Percentiles rank a stretch among this genome's conserved stretches.
Evolutionary conservation across 2,329 filamentous ascomycete genomes (phyloP).

Genomic region (Thielaviopsis punctulata): DNA sequence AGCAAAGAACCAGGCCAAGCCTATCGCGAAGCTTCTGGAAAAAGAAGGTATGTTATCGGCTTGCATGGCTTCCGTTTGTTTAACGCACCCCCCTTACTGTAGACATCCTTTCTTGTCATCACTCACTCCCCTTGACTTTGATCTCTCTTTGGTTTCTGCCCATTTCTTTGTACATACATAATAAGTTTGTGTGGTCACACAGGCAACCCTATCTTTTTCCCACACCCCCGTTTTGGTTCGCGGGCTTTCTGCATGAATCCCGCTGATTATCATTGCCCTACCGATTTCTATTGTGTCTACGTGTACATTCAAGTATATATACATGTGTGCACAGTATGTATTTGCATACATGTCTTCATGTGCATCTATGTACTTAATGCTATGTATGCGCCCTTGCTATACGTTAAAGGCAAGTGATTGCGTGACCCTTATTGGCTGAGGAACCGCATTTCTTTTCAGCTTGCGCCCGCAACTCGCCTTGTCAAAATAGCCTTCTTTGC

Average conservation of each 20-base stretch:
- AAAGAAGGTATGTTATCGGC: conserved; percentile 45
- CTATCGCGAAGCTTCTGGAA: conserved; percentile 41
- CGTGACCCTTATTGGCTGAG: background rate
- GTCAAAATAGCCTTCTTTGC: no score
- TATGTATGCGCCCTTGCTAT: background rate
- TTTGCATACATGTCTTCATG: no score
- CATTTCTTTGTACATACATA: background rate
- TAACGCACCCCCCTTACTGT: conserved; percentile 1
- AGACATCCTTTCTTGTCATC: background rate
- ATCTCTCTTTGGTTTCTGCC: background rate
- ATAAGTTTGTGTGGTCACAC: conserved; percentile 7
- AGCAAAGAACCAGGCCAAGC: conserved; percentile 27
- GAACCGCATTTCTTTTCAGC: background rate
- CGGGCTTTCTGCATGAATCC: background rate
- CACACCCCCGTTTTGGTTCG: background rate
- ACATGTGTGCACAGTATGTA: no score
- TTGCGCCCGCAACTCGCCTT: background rate
- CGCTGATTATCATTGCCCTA: background rate
- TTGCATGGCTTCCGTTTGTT: background rate
- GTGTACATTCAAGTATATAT: background rate
- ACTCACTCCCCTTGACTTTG: background rate
- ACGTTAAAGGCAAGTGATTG: background rate
- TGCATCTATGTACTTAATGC: no score
- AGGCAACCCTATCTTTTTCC: background rate
- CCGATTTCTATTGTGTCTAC: background rate